These are phyloP conservation scores for Cardamine occulta DNA, from an alignment of 345 rosid genomes.

Conservation along the genomic window DNA sequence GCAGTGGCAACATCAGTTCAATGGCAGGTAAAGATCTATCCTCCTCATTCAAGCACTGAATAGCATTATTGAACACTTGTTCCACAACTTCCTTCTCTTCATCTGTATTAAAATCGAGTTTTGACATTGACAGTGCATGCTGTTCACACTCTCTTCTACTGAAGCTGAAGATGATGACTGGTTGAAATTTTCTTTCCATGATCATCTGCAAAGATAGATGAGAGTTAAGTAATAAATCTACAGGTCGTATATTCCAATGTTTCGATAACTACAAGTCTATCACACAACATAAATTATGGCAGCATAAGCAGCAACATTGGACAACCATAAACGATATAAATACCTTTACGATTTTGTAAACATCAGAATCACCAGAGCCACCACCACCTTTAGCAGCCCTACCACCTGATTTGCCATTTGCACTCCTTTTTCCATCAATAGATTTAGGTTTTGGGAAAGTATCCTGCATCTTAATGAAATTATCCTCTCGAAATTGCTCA, in stretches of 20 bases:
- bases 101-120: constrained; percentile 90
- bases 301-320: constrained; percentile 16
- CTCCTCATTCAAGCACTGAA: constrained; percentile 91
- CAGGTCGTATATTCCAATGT: not conserved
- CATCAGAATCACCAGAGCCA: constrained; percentile 82
- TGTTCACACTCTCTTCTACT: constrained; percentile 99
- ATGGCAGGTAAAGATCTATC: constrained; percentile 95
- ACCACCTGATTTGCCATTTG: constrained; percentile 79
- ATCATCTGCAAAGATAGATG: constrained; percentile 71
- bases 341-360: constrained; percentile 97
- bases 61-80: constrained; percentile 76
- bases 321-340: constrained; percentile 21
- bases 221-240: constrained; percentile 20
- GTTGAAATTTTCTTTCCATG: constrained; percentile 92
- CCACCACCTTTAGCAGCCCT: constrained; percentile 77
- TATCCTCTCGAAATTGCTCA: constrained; percentile 92
- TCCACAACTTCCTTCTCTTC: constrained; percentile 86
- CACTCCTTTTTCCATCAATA: constrained; percentile 56
- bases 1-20: constrained; percentile 93
- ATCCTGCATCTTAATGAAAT: constrained; percentile 86
- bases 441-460: constrained; percentile 74
- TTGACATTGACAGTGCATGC: constrained; percentile 97
- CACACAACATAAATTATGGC: not conserved
- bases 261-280: not conserved
- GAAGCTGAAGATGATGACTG: constrained; percentile 97